Conservation (phyloP, 805 yeast genomes). For the Isabelozyma rhagii region DNA sequence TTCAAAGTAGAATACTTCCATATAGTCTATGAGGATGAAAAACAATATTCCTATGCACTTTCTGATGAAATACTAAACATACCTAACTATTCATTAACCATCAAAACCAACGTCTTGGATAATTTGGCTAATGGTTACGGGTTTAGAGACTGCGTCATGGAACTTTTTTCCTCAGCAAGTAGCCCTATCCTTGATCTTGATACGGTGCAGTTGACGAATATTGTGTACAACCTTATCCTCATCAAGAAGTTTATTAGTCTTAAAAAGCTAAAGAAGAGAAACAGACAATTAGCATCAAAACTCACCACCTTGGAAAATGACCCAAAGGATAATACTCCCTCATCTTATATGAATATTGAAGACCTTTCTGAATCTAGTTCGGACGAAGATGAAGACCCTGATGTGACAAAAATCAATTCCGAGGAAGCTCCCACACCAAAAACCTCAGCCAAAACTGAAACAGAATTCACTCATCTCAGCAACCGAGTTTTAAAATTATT, state of each 20-base stretch:
- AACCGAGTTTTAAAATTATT: conserved; percentile 18
- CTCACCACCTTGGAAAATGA: background rate
- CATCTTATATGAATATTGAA: background rate
- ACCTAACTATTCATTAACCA: conserved; percentile 33
- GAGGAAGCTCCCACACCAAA: background rate
- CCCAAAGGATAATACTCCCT: background rate
- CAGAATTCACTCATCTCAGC: conserved; percentile 1
- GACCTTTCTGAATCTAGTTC: background rate
- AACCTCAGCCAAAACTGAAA: background rate
- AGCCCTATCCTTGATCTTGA: conserved; percentile 38
- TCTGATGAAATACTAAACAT: conserved; percentile 28
- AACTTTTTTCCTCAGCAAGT: conserved; percentile 33
- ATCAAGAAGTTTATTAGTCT: conserved; percentile 23
- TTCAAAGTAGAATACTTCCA: conserved; percentile 21
- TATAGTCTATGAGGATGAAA: conserved; percentile 5
- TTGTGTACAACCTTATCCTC: conserved; percentile 31
- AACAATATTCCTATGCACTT: background rate
- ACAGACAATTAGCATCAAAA: background rate
- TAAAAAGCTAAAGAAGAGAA: conserved; percentile 10
- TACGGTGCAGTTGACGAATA: conserved; percentile 26
- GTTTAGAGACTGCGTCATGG: conserved; percentile 34
- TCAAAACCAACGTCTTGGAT: conserved; percentile 33
- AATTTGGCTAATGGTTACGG: conserved; percentile 32
- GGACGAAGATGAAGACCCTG: conserved; percentile 6
- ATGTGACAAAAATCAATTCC: conserved; percentile 2